A percentile compares a stretch with the other conserved stretches of the same genome.
phyloP scores from a whole-genome alignment of 2,329 filamentous ascomycete species.

The Ophiostoma himal-ulmi region DNA sequence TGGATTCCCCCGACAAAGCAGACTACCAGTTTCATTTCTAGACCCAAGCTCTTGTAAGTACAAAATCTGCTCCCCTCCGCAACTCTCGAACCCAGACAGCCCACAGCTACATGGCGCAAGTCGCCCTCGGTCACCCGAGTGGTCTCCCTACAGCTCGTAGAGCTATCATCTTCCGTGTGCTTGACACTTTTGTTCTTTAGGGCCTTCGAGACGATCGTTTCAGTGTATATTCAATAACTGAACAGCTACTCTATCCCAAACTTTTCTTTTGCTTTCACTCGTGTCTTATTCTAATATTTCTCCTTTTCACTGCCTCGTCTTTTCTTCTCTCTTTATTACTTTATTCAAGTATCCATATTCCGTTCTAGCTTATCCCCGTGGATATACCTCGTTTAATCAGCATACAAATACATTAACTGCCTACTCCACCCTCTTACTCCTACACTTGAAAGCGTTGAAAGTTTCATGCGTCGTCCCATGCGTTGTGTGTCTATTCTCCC shows the following conservation, averaged over 20 bases:
- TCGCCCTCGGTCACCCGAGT: not conserved
- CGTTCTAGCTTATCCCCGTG: not conserved
- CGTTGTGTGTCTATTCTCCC: not conserved
- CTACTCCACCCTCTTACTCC: not conserved
- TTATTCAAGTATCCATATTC: not conserved
- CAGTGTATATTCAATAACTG: not conserved
- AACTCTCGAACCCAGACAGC: not conserved
- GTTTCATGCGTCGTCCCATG: conserved; percentile 4
- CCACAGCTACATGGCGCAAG: not conserved
- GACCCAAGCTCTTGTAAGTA: not conserved
- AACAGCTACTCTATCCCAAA: not conserved
- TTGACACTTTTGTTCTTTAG: not conserved
- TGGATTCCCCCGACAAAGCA: not conserved
- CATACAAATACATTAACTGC: not conserved
- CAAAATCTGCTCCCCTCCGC: not conserved
- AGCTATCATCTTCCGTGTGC: not conserved
- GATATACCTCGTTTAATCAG: not conserved
- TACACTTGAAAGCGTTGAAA: not conserved
- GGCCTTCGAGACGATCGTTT: not conserved
- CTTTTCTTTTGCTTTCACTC: not conserved
- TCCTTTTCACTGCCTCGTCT: not conserved
- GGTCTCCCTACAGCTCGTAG: not conserved
- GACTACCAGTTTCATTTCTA: not conserved
- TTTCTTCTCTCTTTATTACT: not conserved
- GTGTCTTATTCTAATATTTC: not conserved